Conservation (phyloP, 805 yeast genomes). For the Metschnikowia shivogae region DNA sequence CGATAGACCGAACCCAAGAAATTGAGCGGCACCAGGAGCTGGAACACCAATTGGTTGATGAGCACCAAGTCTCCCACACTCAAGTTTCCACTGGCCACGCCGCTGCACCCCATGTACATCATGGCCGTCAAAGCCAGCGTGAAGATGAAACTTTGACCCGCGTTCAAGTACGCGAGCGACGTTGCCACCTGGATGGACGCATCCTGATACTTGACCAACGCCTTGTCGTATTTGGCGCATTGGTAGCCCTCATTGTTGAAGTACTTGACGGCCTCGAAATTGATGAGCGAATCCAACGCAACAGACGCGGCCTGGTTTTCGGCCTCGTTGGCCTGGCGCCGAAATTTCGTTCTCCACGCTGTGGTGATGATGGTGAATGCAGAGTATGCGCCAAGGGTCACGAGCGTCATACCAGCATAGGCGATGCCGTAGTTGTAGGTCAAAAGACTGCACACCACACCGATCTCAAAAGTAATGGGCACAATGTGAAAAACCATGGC, state of each 20-base stretch:
- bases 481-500: slow-evolving; percentile 98
- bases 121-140: slow-evolving; percentile 88
- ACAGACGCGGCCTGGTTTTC: slow-evolving; percentile 95
- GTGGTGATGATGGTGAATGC: slow-evolving; percentile 87
- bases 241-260: slow-evolving; percentile 87
- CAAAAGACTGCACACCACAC: slow-evolving; percentile 87
- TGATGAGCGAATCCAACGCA: slow-evolving; percentile 88
- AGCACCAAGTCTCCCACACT: slow-evolving; percentile 94
- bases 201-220: slow-evolving; percentile 69
- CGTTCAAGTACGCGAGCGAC: slow-evolving; percentile 70
- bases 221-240: slow-evolving; percentile 70
- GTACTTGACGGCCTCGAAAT: slow-evolving; percentile 90
- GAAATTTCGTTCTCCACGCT: slow-evolving; percentile 91
- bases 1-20: slow-evolving; percentile 94
- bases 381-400: slow-evolving; percentile 87
- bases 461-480: slow-evolving; percentile 88
- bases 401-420: slow-evolving; percentile 84
- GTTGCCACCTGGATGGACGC: slow-evolving; percentile 80
- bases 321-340: slow-evolving; percentile 83
- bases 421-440: slow-evolving; percentile 87
- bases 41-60: slow-evolving; percentile 94
- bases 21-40: slow-evolving; percentile 89
- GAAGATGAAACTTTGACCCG: slow-evolving; percentile 77
- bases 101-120: slow-evolving; percentile 98
- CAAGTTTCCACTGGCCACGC: slow-evolving; percentile 76